Percentiles rank a stretch among this genome's conserved stretches.
Evolutionary conservation across 768 basidiomycete genomes (phyloP).

Genomic region (Hypsizygus marmoreus): DNA sequence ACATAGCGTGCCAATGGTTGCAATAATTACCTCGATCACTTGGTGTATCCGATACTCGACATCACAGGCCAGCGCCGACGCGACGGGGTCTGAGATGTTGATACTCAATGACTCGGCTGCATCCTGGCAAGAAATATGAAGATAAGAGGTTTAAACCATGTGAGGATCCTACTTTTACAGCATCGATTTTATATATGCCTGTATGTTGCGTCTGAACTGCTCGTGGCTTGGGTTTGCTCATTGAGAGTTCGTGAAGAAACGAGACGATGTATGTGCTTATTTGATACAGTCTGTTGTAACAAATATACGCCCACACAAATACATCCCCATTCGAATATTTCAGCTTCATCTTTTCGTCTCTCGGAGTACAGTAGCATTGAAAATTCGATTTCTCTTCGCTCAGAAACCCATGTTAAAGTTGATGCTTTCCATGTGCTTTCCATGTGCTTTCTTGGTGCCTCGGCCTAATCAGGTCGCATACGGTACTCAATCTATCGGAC

Average conservation of each 20-base stretch:
- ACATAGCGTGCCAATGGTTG: not conserved
- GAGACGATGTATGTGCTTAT: not conserved
- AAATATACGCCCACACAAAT: too few relatives aligned
- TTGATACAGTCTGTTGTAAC: not conserved
- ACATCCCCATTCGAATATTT: too few relatives aligned
- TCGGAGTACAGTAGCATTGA: too few relatives aligned
- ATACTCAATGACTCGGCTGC: constrained; percentile 88
- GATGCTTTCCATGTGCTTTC: too few relatives aligned
- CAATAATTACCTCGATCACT: constrained; percentile 74
- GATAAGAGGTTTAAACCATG: not conserved
- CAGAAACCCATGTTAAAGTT: too few relatives aligned
- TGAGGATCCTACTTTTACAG: constrained; percentile 53
- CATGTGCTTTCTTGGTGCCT: too few relatives aligned
- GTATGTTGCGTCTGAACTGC: constrained; percentile 50
- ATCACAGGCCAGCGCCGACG: constrained; percentile 87
- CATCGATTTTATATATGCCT: constrained; percentile 64
- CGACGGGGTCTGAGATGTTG: constrained; percentile 76
- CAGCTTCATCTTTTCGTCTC: too few relatives aligned
- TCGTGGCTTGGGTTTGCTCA: constrained; percentile 52
- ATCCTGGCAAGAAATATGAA: constrained; percentile 55
- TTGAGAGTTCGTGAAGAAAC: constrained; percentile 15
- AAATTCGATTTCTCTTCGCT: too few relatives aligned
- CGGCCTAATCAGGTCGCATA: too few relatives aligned
- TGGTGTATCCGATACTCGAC: constrained; percentile 97
- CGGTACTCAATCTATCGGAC: too few relatives aligned